phyloP scores from a whole-genome alignment of 148 eudicot species.

The Arbutus unedo region DNA sequence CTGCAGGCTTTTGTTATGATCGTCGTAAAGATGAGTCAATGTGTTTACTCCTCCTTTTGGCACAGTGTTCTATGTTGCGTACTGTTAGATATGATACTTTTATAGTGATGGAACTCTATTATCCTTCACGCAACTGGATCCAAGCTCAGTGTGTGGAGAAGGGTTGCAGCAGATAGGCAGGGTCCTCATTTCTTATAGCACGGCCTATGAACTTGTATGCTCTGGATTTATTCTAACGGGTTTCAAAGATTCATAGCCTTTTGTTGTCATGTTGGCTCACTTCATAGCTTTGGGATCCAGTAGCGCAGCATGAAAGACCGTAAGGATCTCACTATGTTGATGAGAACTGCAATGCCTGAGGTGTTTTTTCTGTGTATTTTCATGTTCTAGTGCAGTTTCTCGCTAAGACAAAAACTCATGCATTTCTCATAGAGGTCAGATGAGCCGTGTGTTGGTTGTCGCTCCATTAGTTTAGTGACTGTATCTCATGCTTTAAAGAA shows the following conservation, averaged over 20 bases:
- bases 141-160: neutral
- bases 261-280: neutral
- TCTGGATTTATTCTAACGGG: neutral
- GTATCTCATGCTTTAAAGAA: neutral
- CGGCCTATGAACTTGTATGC: neutral
- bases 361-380: neutral
- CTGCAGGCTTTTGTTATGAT: neutral
- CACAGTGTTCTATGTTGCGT: neutral
- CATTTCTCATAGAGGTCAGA: neutral
- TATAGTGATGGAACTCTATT: neutral
- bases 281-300: neutral
- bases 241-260: neutral
- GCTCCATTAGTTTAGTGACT: neutral
- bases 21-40: neutral
- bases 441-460: neutral
- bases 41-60: neutral
- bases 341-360: neutral
- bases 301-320: neutral
- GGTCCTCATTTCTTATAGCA: neutral
- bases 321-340: neutral
- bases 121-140: neutral
- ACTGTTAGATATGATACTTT: neutral
- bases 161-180: neutral
- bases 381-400: neutral
- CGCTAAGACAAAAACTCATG: neutral